Evolutionary conservation across 208 protist species (phyloP).

Genomic region (Wallacemonas sp.): DNA sequence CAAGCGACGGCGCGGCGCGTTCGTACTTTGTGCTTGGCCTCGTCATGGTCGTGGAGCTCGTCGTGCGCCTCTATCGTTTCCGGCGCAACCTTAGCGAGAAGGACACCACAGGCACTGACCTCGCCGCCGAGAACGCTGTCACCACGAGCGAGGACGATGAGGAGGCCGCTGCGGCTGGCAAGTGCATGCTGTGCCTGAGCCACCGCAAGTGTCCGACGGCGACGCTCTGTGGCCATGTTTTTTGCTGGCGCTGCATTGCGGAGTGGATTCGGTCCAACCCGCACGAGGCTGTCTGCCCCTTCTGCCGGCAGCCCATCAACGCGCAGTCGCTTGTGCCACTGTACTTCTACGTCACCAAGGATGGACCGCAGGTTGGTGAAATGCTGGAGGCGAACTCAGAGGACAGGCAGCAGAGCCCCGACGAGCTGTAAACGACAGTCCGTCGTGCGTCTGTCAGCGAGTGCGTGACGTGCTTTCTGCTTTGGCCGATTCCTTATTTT

Average conservation of each 20-base stretch:
- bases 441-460: not conserved
- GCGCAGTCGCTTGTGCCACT: conserved; percentile 76
- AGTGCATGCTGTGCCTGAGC: conserved; percentile 88
- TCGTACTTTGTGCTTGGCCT: conserved; percentile 75
- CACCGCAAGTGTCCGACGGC: conserved; percentile 74
- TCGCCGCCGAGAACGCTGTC: conserved; percentile 15
- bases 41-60: conserved; percentile 68
- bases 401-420: not conserved
- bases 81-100: conserved; percentile 22
- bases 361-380: conserved; percentile 38
- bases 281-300: conserved; percentile 76
- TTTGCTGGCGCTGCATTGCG: conserved; percentile 87
- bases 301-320: conserved; percentile 85
- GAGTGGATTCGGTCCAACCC: conserved; percentile 87
- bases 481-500: no score
- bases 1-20: conserved; percentile 56
- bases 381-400: not conserved
- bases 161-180: conserved; percentile 33
- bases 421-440: no score
- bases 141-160: conserved; percentile 57
- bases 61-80: conserved; percentile 78
- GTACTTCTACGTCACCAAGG: conserved; percentile 78
- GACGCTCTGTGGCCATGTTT: conserved; percentile 85
- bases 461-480: no score
- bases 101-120: conserved; percentile 9